Evolutionary conservation across 371 early-diverging fungal genomes (phyloP), one percentile per base, ranked within the genome.

Genomic region (Globomyces sp.): DNA sequence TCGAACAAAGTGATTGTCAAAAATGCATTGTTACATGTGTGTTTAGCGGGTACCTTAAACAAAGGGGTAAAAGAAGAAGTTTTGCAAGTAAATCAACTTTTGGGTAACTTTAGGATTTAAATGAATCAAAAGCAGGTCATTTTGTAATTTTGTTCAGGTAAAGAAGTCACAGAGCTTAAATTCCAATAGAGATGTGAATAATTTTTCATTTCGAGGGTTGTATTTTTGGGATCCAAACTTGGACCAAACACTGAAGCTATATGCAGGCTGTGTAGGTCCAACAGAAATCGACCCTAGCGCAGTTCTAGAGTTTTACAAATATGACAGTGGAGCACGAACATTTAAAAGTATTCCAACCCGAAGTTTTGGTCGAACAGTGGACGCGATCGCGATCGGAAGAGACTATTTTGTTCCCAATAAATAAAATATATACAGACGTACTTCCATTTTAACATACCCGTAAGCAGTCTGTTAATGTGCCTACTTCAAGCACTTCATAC

Each of bases 21-120:
- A 66, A 81, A 81, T 65, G 81, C 81, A 36, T 61, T 81, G 45
- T 57, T 72, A 11, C 79, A 81, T 53, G 76, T 81, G 3, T 81
- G 79, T 51, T 68, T 81, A 2, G 81, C 81, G 1, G 81, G 81
- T 1, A 65, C 70, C 11, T 74, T 78, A 8, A 77, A 81, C 57
- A 72, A 73, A 65, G 68, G 65, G 6, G 68, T 71, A 36, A 76
- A 79, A 57, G 50, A 66, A 40, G 74, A 81, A 55, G 79, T 77
- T 5, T 47, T 81, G 41, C 76, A 81, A 75, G 81, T 80, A 67
- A 4, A 53, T 6, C 9, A 50, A 6, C 1, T 49, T 43, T 24
- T 24, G 24, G 24, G 24, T 24, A 24, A 64, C 45, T 11, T 3
- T 52, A 80, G 77, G 79, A 75, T 57, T 71, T 81, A 11, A 57